Evolutionary conservation across 192 early-diverging fungal species (phyloP).

Genomic region (Coemansia guatemalensis): DNA sequence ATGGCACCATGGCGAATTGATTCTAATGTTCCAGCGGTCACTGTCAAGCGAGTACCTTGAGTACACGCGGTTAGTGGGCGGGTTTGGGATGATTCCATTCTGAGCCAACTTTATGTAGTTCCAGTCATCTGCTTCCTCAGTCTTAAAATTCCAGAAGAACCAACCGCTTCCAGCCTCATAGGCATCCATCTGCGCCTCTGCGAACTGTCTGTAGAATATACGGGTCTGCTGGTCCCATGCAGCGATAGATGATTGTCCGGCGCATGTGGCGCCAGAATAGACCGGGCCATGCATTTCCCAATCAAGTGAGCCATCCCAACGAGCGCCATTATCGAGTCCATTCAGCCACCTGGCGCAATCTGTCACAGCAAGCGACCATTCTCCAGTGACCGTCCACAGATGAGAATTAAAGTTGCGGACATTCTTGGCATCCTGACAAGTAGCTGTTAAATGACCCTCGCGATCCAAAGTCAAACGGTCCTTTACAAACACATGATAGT

Average conservation of each 20-base stretch:
- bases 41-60: slow-evolving; percentile 42
- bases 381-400: slow-evolving; percentile 65
- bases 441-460: slow-evolving; percentile 33
- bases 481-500: slow-evolving; percentile 55
- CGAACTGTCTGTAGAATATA: slow-evolving; percentile 57
- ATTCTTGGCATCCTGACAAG: slow-evolving; percentile 36
- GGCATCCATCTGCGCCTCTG: slow-evolving; percentile 66
- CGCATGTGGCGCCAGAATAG: slow-evolving; percentile 55
- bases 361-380: slow-evolving; percentile 70
- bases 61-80: slow-evolving; percentile 41
- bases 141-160: slow-evolving; percentile 80
- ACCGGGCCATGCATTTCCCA: slow-evolving; percentile 50
- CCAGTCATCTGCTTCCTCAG: slow-evolving; percentile 69
- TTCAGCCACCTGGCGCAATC: slow-evolving; percentile 74
- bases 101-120: slow-evolving; percentile 70
- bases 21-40: slow-evolving; percentile 28
- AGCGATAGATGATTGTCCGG: slow-evolving; percentile 44
- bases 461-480: slow-evolving; percentile 32
- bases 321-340: slow-evolving; percentile 58
- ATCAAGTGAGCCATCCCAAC: slow-evolving; percentile 63
- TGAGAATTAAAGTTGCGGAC: slow-evolving; percentile 38
- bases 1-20: slow-evolving; percentile 40
- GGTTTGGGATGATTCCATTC: slow-evolving; percentile 60
- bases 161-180: slow-evolving; percentile 68
- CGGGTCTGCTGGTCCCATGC: slow-evolving; percentile 55